Base-by-base conservation (phyloP, 2,329 filamentous ascomycete genomes). In the Phialophora chinensis region DNA sequence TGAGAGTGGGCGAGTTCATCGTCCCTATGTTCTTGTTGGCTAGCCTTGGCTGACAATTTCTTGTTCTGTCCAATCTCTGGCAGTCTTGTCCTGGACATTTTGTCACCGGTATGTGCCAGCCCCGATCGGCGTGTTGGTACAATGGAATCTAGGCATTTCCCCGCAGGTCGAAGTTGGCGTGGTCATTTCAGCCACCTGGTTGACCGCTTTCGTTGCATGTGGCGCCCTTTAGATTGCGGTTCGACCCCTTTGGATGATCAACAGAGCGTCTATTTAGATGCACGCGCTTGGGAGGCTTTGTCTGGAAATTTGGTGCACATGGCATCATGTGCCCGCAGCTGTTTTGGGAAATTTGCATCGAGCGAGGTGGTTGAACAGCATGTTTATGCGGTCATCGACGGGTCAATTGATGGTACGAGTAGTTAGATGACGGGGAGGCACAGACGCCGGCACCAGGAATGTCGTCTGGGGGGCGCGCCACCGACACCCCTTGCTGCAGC, bases 191-290 rank as follows among this genome's bases (percentile, higher is more conserved):
- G 38, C 14, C 38, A 35, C 25, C 55, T 44, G n/a, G 25, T 27
- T 44, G 12, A 11, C 6, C 14, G 55, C 25, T n/a, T n/a, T 35
- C 7, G 25, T 44, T 27, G 38, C 55, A 58, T n/a, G 29, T 60
- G 57, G 42, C 29, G 57, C 56, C 7, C 27, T 20, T 60, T 50
- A 60, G 57, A 60, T 49, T 35, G 27, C 42, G 42, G 42, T n/a
- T 31, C 56, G 38, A 59, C 27, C 25, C 23, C 44, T 47, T 52
- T 11, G 25, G 49, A 52, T 25, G 11, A 23, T 52, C 23, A 52
- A 29, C 49, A 11, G 14, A 52, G 49, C 49, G 20, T 52, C 38
- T n/a, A n/a, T 20, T 44, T n/a, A n/a, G 38, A 44, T n/a, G 38
- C 38, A 44, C 38, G 14, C 14, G 17, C 38, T 53, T 25, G 49